These are phyloP conservation scores for Pythium utonaiense DNA, from an alignment of 352 stramenopile species.

Conservation along the genomic window DNA sequence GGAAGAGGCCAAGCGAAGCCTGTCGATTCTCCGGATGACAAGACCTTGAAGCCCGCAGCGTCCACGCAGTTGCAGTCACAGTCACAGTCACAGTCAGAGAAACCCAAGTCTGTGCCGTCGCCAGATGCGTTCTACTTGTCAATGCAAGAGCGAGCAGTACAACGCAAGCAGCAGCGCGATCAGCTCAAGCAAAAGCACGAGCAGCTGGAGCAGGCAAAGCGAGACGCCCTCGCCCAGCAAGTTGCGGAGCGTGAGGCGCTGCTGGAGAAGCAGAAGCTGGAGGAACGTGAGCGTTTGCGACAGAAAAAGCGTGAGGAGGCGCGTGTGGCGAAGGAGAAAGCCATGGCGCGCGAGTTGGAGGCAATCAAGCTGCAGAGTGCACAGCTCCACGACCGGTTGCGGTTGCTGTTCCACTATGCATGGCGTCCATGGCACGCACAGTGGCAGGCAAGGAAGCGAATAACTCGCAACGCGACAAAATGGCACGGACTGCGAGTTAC, in stretches of 20 bases:
- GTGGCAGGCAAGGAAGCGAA: conserved; percentile 25
- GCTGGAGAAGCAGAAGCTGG: conserved; percentile 33
- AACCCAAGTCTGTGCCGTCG: not conserved
- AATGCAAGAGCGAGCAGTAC: conserved; percentile 51
- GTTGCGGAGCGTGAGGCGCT: conserved; percentile 37
- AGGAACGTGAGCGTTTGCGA: conserved; percentile 36
- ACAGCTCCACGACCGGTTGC: conserved; percentile 29
- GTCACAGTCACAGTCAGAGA: not conserved
- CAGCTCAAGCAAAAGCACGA: conserved; percentile 52
- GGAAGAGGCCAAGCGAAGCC: too few species aligned
- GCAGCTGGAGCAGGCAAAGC: conserved; percentile 44
- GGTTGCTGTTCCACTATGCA: conserved; percentile 49
- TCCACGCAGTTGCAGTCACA: too few species aligned
- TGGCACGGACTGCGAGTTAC: conserved; percentile 47
- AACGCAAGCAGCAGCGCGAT: conserved; percentile 55
- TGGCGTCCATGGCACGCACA: conserved; percentile 40
- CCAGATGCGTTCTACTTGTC: conserved; percentile 43
- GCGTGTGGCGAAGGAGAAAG: conserved; percentile 28
- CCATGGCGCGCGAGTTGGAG: conserved; percentile 28
- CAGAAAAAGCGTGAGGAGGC: conserved; percentile 40
- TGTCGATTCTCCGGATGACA: too few species aligned
- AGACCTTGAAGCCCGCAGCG: too few species aligned
- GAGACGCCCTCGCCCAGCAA: conserved; percentile 33
- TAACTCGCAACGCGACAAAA: conserved; percentile 27
- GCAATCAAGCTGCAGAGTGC: conserved; percentile 28